Base-by-base conservation (phyloP, 202 grass and related monocot genomes). In the Alloteropsis angusta region DNA sequence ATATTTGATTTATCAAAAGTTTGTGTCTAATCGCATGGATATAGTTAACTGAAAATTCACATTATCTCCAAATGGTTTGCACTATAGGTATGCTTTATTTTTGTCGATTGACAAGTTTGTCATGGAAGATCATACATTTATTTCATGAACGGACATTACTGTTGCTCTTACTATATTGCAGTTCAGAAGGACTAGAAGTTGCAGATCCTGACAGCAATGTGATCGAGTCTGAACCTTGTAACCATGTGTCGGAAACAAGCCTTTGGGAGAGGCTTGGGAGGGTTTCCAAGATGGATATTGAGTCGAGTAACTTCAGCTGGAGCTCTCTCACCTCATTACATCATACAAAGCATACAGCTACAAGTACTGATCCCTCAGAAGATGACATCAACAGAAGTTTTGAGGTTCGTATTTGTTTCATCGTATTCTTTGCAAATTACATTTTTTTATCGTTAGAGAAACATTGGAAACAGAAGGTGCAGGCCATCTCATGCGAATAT, bases 351-450 rank as follows among this genome's bases (percentile, higher is more conserved):
- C 87, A 97, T 79, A 92, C 83, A n/a, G 72, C 77, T 55, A 88
- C 73, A 52, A 90, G 68, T 83, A 80, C 78, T 16, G 94, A 92
- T 19, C 80, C 76, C 54, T 85, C 83, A 38, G 94, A 97, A 60
- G 94, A 97, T 83, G 94, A 94, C 39, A 76, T 35, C 52, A 92
- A 82, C 81, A 97, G 87, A 85, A 93, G 89, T 85, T 82, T 94
- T 76, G 94, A 97, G 94, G 94, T 97, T 77, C 46, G 47, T 65
- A 25, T 74, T 69, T 60, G 44, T 68, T 61, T 44, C 8, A 47
- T 87, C 19, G 39, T 74, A 68, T 52, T 63, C 39, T 64, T 23
- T 64, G 47, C 42, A 85, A 43, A 71, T 46, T 66, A 50, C 22
- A n/a, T n/a, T 36, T 61, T 37, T 12, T 5, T 53, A 13, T 16